These are phyloP conservation scores for Sordariomycetes sp. DNA, from an alignment of 2,329 filamentous ascomycete genomes.

Conservation along the genomic window DNA sequence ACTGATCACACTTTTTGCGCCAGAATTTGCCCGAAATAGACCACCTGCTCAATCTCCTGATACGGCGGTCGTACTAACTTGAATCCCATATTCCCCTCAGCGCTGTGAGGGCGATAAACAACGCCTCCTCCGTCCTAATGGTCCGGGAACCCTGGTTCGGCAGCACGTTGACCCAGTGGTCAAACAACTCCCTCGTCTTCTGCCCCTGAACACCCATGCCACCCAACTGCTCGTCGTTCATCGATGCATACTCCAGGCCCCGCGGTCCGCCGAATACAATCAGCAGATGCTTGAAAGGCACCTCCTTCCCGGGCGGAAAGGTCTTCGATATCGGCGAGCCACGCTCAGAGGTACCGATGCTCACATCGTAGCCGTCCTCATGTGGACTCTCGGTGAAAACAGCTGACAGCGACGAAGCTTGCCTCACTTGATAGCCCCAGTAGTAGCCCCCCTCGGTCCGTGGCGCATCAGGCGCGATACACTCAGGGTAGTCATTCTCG, in stretches of 20 bases:
- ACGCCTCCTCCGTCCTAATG: conserved; percentile 75
- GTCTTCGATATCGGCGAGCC: conserved; percentile 42
- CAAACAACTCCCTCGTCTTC: conserved; percentile 64
- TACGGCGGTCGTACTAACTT: too few relatives aligned
- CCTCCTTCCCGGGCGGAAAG: conserved; percentile 32
- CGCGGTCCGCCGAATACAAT: conserved; percentile 75
- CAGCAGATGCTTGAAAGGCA: conserved; percentile 59
- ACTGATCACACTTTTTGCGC: too few relatives aligned
- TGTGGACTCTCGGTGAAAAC: conserved; percentile 72
- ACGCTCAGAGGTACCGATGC: conserved; percentile 76
- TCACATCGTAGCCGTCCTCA: conserved; percentile 72
- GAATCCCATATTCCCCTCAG: conserved; percentile 49
- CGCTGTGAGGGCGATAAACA: conserved; percentile 67
- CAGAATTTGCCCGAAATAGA: too few relatives aligned
- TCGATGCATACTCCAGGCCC: conserved; percentile 67
- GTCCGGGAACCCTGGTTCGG: conserved; percentile 74
- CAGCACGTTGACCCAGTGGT: conserved; percentile 75
- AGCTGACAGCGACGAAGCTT: conserved; percentile 54
- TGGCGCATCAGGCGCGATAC: conserved; percentile 59
- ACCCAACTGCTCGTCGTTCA: conserved; percentile 45
- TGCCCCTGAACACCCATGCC: conserved; percentile 54
- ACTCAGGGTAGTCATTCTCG: conserved; percentile 36
- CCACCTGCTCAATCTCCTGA: too few relatives aligned
- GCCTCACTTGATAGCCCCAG: conserved; percentile 73
- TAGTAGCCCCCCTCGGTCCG: conserved; percentile 73